phyloP scores from a whole-genome alignment of 768 basidiomycete species.

The Suillus alpinus region DNA sequence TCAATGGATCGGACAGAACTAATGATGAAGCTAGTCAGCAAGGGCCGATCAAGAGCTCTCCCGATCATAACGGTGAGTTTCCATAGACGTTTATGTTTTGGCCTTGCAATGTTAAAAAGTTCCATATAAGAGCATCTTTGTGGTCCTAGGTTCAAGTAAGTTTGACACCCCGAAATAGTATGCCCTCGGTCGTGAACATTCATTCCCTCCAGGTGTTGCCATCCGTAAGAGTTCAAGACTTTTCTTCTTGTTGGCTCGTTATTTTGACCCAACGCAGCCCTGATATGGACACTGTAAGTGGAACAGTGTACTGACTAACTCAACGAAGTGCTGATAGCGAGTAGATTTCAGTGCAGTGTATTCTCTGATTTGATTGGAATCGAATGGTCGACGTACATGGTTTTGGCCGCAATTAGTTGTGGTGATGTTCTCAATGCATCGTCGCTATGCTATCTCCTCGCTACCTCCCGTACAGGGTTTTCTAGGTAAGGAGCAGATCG shows the following conservation, averaged over 20 bases:
- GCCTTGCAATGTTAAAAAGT: too few relatives aligned
- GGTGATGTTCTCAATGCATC: neutral
- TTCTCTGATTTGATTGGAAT: neutral
- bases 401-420: neutral
- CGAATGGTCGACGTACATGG: neutral
- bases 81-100: too few relatives aligned
- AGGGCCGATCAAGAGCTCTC: neutral
- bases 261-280: neutral
- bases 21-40: neutral
- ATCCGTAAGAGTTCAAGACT: too few relatives aligned
- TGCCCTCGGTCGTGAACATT: too few relatives aligned
- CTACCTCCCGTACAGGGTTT: slow-evolving; percentile 1
- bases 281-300: slow-evolving; percentile 1
- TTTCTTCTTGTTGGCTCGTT: neutral
- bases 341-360: neutral
- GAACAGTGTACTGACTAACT: neutral
- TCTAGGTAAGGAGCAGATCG: neutral
- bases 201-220: too few relatives aligned
- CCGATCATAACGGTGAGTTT: neutral
- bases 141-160: too few relatives aligned
- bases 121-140: too few relatives aligned
- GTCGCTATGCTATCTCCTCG: slow-evolving; percentile 4
- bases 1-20: neutral
- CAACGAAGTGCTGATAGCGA: neutral
- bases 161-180: too few relatives aligned